Percentiles rank a stretch among this genome's conserved stretches.
Conservation (phyloP, 163 green algal species). For the Prototheca cutis region DNA sequence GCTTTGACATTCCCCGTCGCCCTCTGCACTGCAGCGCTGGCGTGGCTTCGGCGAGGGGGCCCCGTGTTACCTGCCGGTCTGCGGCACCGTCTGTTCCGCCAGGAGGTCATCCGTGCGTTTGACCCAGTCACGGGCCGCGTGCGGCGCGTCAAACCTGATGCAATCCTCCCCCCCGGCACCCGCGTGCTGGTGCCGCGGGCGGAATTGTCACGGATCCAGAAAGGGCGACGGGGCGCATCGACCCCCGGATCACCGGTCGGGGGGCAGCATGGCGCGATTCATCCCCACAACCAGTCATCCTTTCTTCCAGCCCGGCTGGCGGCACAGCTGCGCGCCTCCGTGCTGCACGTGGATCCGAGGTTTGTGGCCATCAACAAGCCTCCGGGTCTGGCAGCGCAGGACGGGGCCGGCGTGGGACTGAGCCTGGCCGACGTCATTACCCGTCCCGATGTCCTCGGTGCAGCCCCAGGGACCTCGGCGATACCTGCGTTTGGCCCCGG, state of each 20-base stretch:
- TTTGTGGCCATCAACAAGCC: slow-evolving; percentile 29
- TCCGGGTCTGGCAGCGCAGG: slow-evolving; percentile 20
- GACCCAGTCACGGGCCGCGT: slow-evolving; percentile 13
- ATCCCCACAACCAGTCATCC: too few relatives aligned
- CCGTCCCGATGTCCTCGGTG: not conserved
- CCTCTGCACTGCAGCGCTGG: slow-evolving; percentile 11
- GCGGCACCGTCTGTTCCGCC: slow-evolving; percentile 14
- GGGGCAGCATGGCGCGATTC: too few relatives aligned
- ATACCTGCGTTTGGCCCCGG: not conserved
- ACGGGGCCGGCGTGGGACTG: slow-evolving; percentile 7
- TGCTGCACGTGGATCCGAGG: slow-evolving; percentile 13
- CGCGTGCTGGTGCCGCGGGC: slow-evolving; percentile 8
- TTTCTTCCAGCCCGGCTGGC: not conserved
- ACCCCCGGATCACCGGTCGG: too few relatives aligned
- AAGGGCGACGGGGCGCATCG: too few relatives aligned
- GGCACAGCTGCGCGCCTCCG: not conserved
- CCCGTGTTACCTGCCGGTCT: slow-evolving; percentile 3
- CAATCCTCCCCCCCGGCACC: slow-evolving; percentile 8
- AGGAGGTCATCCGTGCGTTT: slow-evolving; percentile 5
- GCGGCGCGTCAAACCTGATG: not conserved
- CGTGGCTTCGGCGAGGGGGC: slow-evolving; percentile 15
- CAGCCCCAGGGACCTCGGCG: not conserved
- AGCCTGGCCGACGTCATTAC: slow-evolving; percentile 15
- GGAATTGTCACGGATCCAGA: too few relatives aligned
- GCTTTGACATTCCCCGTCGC: too few relatives aligned